Conservation (phyloP, 768 basidiomycete species). For the Lyophyllum atratum region DNA sequence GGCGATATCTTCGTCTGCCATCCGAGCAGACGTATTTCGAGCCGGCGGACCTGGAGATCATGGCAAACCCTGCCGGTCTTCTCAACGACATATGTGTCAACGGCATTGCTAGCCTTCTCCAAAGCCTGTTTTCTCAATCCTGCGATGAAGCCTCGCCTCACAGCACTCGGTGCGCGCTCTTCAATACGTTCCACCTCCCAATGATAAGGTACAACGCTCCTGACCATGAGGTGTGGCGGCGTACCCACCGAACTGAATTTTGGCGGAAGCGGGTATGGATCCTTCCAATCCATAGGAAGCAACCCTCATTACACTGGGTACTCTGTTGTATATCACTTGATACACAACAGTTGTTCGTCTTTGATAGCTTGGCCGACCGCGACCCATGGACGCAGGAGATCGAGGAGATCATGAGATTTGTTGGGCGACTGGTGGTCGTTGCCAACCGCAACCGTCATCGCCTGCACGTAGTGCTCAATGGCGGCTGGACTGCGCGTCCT, state of each 20-base stretch:
- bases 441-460: constrained; percentile 10
- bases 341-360: constrained; percentile 21
- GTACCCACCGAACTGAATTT: constrained; percentile 15
- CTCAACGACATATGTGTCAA: constrained; percentile 30
- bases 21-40: background rate
- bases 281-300: constrained; percentile 33
- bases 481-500: constrained; percentile 14
- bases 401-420: constrained; percentile 11
- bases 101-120: constrained; percentile 22
- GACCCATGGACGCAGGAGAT: constrained; percentile 11
- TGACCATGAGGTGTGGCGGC: constrained; percentile 24
- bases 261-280: constrained; percentile 37
- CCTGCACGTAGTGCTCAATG: constrained; percentile 1
- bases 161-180: background rate
- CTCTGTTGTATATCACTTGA: constrained; percentile 22
- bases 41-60: background rate
- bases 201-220: constrained; percentile 15
- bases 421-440: constrained; percentile 5
- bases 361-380: constrained; percentile 30
- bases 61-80: background rate
- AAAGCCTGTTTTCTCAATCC: background rate
- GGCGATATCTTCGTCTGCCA: background rate
- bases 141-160: background rate
- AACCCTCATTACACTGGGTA: constrained; percentile 31
- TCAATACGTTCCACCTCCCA: background rate